Conservation (phyloP, 805 yeast genomes). For the Candida glaebosa region DNA sequence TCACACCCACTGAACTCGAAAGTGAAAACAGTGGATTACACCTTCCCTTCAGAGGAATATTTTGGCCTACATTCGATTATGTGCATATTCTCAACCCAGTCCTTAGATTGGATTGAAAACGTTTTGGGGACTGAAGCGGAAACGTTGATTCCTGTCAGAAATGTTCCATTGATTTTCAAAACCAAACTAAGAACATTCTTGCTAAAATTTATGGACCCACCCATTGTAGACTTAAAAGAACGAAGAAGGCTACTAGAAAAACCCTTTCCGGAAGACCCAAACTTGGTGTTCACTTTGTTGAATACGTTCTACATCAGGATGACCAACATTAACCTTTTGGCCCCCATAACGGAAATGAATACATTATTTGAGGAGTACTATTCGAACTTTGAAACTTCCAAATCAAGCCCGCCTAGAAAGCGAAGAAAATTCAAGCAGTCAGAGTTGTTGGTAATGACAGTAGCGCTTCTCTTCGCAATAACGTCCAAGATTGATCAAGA, state of each 20-base stretch:
- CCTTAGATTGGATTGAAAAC: conserved; percentile 29
- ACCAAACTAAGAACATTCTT: conserved; percentile 14
- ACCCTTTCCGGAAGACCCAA: conserved; percentile 26
- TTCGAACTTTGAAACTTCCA: conserved; percentile 8
- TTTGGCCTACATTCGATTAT: conserved; percentile 36
- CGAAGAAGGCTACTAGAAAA: conserved; percentile 16
- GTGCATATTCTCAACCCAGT: conserved; percentile 31
- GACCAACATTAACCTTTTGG: conserved; percentile 19
- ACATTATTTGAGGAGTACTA: conserved; percentile 25
- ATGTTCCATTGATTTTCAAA: conserved; percentile 24
- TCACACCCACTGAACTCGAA: not conserved
- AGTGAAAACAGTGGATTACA: not conserved
- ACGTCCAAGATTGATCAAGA: conserved; percentile 18
- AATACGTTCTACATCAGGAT: conserved; percentile 21
- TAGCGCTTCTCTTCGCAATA: conserved; percentile 24
- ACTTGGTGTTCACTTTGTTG: conserved; percentile 23
- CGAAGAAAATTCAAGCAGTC: conserved; percentile 21
- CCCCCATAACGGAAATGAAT: conserved; percentile 14
- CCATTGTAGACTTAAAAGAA: conserved; percentile 17
- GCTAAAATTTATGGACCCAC: conserved; percentile 30
- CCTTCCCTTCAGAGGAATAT: conserved; percentile 16
- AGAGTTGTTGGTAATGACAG: conserved; percentile 32
- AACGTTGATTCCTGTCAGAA: conserved; percentile 22
- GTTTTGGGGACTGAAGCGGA: conserved; percentile 20
- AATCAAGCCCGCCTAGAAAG: conserved; percentile 1